Percentiles rank a stretch among this genome's conserved stretches.
Conservation (phyloP, 345 rosid species). For the Populus deltoides region DNA sequence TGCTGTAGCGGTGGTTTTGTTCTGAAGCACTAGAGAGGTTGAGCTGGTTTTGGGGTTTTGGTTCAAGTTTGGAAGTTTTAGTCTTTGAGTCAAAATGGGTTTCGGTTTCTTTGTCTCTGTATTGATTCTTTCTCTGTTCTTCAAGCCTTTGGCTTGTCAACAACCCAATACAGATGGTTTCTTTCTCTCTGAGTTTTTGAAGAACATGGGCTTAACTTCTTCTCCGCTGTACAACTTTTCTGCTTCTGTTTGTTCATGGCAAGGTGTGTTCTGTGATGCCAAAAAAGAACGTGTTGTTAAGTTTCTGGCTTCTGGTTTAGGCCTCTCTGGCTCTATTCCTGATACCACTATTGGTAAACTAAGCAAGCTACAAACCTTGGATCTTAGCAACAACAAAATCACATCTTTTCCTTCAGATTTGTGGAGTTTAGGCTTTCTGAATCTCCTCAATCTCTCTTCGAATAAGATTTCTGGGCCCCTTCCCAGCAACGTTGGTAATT, state of each 20-base stretch:
- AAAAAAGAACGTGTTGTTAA: slow-evolving; percentile 44
- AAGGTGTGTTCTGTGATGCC: slow-evolving; percentile 64
- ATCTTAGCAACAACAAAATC: slow-evolving; percentile 82
- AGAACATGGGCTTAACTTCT: slow-evolving; percentile 52
- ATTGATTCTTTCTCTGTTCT: slow-evolving; percentile 56
- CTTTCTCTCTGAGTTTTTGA: slow-evolving; percentile 65
- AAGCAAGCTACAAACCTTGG: slow-evolving; percentile 65
- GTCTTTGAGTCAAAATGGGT: slow-evolving; percentile 48
- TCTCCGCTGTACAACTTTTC: slow-evolving; percentile 44
- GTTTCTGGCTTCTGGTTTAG: slow-evolving; percentile 52
- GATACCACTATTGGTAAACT: slow-evolving; percentile 87
- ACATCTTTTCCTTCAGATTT: slow-evolving; percentile 79
- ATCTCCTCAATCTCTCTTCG: slow-evolving; percentile 61
- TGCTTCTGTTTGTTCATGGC: slow-evolving; percentile 67
- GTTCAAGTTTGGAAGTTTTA: slow-evolving; percentile 14
- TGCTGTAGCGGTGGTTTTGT: background rate
- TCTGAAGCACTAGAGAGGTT: slow-evolving; percentile 12
- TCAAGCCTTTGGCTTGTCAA: slow-evolving; percentile 54
- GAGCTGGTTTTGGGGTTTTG: slow-evolving; percentile 15
- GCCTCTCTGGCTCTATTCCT: slow-evolving; percentile 75
- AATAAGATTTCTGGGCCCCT: slow-evolving; percentile 75
- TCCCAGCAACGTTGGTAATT: slow-evolving; percentile 73
- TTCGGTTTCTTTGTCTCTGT: slow-evolving; percentile 44
- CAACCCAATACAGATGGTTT: slow-evolving; percentile 86
- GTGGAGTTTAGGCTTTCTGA: slow-evolving; percentile 76